Base-by-base conservation (phyloP, 176 grass and related monocot species). In the Tillandsia leiboldiana region DNA sequence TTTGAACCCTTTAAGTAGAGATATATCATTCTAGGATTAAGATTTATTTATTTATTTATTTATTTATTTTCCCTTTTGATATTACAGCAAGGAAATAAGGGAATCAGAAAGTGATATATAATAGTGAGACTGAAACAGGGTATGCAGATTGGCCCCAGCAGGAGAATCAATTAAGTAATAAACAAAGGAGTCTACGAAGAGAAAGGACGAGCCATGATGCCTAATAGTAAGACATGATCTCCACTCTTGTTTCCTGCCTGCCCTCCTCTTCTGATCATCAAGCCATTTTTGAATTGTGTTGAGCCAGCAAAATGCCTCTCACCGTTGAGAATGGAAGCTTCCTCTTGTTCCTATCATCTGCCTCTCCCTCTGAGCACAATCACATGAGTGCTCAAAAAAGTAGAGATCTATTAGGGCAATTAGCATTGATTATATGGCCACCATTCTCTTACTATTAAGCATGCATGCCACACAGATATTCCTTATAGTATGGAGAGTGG, bases 171-270 rank as follows among this genome's bases (percentile, higher is more conserved):
- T 64, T 62, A 69, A 67, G 52, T 63, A 83, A 71, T 75, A 79
- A 77, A 67, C 10, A 67, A 67, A 67, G 47, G 72, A 67, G 53
- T 82, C 74, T 72, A 87, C 63, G 70, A 42, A 62, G 71, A 80
- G 50, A 87, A 76, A 87, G 78, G 75, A 80, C 78, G 82, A 77
- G 77, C 42, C 52, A 63, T 70, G 77, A 77, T 89, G 76, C 69
- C 72, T 82, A 70, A 68, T 80, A 79, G 72, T 70, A 86, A 84
- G 80, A 79, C 80, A 80, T 78, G 51, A 65, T 73, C 69, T 64
- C 83, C 70, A 78, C 68, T 72, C 69, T 33, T 80, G 47, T 80
- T 58, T 72, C 80, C 78, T 73, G 62, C 67, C 68, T 71, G 73
- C 47, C 62, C 70, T 63, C 64, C 66, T 57, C 64, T 64, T 73